Percentiles rank a stretch among this genome's conserved stretches.
Evolutionary conservation across 495 filamentous ascomycete species (phyloP).

Genomic region (Neurospora sp.): DNA sequence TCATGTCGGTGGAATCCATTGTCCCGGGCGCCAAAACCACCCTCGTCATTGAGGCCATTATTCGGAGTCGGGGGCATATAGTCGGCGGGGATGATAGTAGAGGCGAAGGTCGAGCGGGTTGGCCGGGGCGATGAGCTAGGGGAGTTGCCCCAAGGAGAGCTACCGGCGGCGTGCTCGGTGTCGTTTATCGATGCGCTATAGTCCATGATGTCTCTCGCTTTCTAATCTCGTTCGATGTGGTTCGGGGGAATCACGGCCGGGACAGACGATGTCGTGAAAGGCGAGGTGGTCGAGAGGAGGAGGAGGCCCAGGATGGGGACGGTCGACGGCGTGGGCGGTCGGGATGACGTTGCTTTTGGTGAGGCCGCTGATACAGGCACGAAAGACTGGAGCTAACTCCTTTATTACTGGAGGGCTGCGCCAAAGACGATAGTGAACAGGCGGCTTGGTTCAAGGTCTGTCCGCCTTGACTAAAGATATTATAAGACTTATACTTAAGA

Average conservation of each 20-base stretch:
- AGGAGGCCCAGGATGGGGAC: neutral
- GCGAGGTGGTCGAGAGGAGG: neutral
- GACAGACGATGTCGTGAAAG: neutral
- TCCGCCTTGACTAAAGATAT: neutral
- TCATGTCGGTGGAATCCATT: conserved; percentile 26
- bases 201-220: conserved; percentile 50
- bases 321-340: neutral
- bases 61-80: conserved; percentile 23
- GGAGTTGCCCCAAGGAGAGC: conserved; percentile 70
- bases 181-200: conserved; percentile 71
- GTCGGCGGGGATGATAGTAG: conserved; percentile 21
- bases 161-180: conserved; percentile 56
- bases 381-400: neutral
- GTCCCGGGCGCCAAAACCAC: conserved; percentile 25
- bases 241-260: neutral
- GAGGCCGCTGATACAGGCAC: neutral
- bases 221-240: neutral
- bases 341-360: neutral
- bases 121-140: conserved; percentile 54
- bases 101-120: conserved; percentile 45
- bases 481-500: neutral
- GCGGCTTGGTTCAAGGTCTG: neutral
- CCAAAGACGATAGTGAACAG: neutral
- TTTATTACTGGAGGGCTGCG: neutral
- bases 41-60: conserved; percentile 32